Evolutionary conservation across 768 basidiomycete genomes (phyloP).

Genomic region (Trametes cingulata): DNA sequence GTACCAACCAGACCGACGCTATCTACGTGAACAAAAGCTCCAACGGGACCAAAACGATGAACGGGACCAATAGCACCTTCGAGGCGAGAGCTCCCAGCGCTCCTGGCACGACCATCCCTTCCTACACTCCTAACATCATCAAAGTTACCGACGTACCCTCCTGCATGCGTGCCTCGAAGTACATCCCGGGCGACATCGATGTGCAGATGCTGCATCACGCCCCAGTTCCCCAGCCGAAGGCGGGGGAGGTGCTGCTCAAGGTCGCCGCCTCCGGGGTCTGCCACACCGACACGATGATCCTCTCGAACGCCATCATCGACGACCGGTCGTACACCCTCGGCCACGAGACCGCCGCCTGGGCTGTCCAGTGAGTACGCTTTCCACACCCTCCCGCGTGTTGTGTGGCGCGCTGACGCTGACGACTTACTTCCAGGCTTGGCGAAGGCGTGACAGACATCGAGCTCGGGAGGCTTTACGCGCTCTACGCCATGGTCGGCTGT

Average conservation of each 20-base stretch:
- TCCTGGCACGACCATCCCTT: no score
- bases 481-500: background rate
- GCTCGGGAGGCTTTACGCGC: background rate
- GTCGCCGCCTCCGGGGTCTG: slow-evolving; percentile 20
- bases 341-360: background rate
- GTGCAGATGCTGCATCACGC: background rate
- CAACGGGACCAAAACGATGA: no score
- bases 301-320: background rate
- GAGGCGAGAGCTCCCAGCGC: no score
- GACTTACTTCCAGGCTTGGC: background rate
- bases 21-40: no score
- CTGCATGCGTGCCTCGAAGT: background rate
- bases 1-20: no score
- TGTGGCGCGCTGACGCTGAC: no score
- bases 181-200: background rate
- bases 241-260: slow-evolving; percentile 44
- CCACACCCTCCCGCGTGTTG: no score
- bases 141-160: no score
- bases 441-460: background rate
- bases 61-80: no score
- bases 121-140: no score
- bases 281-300: background rate
- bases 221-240: slow-evolving; percentile 35
- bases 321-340: background rate
- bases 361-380: slow-evolving; percentile 1